phyloP scores from a whole-genome alignment of 2,329 filamentous ascomycete genomes.

The Plectosphaerella sp. region DNA sequence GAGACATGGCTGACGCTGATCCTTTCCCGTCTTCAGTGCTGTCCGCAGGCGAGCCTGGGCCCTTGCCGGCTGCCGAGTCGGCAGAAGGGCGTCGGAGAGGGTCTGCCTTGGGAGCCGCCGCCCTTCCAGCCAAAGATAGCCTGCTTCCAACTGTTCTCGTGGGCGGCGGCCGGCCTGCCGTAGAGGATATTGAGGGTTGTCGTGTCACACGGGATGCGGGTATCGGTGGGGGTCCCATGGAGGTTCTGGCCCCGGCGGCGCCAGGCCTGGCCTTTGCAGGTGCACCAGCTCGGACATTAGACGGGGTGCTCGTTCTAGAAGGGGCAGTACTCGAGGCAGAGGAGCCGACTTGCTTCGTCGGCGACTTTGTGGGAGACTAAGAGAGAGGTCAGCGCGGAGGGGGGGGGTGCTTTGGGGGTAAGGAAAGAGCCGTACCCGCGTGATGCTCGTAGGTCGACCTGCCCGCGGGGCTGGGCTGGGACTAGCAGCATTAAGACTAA shows the following conservation, averaged over 20 bases:
- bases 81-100: slow-evolving; percentile 39
- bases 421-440: slow-evolving; percentile 41
- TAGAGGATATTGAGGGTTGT: slow-evolving; percentile 39
- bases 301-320: slow-evolving; percentile 62
- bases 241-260: slow-evolving; percentile 49
- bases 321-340: slow-evolving; percentile 49
- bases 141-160: slow-evolving; percentile 35
- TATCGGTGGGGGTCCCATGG: slow-evolving; percentile 62
- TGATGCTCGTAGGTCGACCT: slow-evolving; percentile 50
- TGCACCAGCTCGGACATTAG: slow-evolving; percentile 44
- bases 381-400: not conserved
- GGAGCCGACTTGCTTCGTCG: slow-evolving; percentile 66
- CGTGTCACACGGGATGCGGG: slow-evolving; percentile 39
- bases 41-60: slow-evolving; percentile 27
- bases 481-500: slow-evolving; percentile 68
- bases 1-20: slow-evolving; percentile 43
- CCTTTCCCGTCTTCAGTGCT: slow-evolving; percentile 26
- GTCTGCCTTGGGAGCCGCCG: slow-evolving; percentile 29
- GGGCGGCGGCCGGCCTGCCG: slow-evolving; percentile 16
- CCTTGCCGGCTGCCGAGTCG: slow-evolving; percentile 39
- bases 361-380: slow-evolving; percentile 74
- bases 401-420: not conserved
- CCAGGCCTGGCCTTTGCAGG: slow-evolving; percentile 51
- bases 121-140: slow-evolving; percentile 31
- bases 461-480: slow-evolving; percentile 63